Conservation (phyloP, 176 grass and related monocot species). For the Triticum urartu region DNA sequence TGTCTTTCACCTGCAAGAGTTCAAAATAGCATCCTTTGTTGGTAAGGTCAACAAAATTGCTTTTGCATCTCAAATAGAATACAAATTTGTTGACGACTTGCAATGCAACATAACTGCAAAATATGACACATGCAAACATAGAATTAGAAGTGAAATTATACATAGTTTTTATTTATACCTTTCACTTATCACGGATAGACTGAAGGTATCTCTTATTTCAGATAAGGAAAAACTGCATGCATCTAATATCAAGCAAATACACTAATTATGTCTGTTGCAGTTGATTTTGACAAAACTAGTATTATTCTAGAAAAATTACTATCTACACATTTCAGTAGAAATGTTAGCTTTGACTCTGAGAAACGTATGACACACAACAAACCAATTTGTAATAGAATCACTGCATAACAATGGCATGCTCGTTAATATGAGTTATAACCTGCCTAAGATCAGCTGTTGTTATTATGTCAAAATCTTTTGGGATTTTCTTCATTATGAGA, state of each 20-base stretch:
- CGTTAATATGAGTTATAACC: conserved; percentile 57
- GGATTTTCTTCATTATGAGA: conserved; percentile 89
- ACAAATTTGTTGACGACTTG: background rate
- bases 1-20: conserved; percentile 67
- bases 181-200: conserved; percentile 1
- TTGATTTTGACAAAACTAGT: background rate
- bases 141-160: background rate
- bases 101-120: conserved; percentile 1
- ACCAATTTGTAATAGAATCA: background rate
- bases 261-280: background rate
- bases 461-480: conserved; percentile 98
- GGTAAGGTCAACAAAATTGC: background rate
- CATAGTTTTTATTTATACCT: background rate
- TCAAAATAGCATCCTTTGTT: conserved; percentile 29
- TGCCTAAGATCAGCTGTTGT: conserved; percentile 82
- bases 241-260: background rate
- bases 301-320: background rate
- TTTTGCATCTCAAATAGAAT: conserved; percentile 6
- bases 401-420: conserved; percentile 13
- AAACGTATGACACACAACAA: background rate
- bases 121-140: background rate
- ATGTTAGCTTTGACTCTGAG: background rate
- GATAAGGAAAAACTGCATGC: background rate
- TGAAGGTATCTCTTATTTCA: conserved; percentile 7
- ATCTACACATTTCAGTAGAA: conserved; percentile 2